Evolutionary conservation across 225 moss, liverwort and hornwort genomes (phyloP).

Genomic region (Takakia lepidozioides): DNA sequence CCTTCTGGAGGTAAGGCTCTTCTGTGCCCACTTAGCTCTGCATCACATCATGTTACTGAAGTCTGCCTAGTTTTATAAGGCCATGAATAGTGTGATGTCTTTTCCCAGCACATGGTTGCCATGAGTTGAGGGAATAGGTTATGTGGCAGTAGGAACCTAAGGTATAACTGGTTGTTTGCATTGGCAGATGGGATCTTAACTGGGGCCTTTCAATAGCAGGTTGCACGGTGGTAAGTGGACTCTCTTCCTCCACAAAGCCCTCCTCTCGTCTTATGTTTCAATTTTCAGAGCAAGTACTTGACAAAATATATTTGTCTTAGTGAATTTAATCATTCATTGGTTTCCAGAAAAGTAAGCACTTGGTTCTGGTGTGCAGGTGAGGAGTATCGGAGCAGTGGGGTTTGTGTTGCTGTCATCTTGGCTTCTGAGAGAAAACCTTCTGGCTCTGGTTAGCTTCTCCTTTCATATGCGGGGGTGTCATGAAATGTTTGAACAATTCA

Average conservation of each 20-base stretch:
- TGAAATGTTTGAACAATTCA: not conserved
- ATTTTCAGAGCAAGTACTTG: too few relatives aligned
- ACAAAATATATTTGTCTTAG: too few relatives aligned
- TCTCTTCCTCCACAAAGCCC: not conserved
- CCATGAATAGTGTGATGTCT: too few relatives aligned
- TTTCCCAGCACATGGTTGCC: too few relatives aligned
- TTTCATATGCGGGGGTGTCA: not conserved
- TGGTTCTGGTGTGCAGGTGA: constrained; percentile 63
- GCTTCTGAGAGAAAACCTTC: constrained; percentile 77
- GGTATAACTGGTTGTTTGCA: constrained; percentile 5
- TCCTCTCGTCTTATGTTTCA: too few relatives aligned
- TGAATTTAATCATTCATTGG: too few relatives aligned
- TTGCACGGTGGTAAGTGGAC: constrained; percentile 71
- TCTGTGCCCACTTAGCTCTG: not conserved
- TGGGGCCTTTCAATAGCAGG: constrained; percentile 78
- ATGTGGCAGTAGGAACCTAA: too few relatives aligned
- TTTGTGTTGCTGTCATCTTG: constrained; percentile 89
- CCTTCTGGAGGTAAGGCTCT: constrained; percentile 80
- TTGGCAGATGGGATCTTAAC: constrained; percentile 72
- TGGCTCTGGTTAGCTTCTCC: constrained; percentile 49
- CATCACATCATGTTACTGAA: not conserved
- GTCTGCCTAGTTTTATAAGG: too few relatives aligned
- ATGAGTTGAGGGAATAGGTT: too few relatives aligned
- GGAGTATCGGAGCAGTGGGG: constrained; percentile 76
- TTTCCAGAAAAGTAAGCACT: too few relatives aligned